These are phyloP conservation scores for Hymenoscyphus occultus DNA, from an alignment of 2,329 filamentous ascomycete genomes.

Conservation along the genomic window DNA sequence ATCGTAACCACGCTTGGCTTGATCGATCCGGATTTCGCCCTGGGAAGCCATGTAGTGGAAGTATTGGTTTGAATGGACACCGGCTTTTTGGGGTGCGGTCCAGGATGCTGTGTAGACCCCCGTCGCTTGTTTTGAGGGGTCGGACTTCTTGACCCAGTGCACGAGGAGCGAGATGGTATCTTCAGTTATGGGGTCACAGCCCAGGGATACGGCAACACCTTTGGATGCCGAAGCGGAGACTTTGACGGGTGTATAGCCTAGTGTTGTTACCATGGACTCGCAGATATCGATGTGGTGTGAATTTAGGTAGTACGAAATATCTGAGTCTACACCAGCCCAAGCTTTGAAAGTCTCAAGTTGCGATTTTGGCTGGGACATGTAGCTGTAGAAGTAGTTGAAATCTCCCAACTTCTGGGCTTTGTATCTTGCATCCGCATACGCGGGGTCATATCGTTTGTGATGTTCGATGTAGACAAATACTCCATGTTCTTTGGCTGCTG, in stretches of 20 bases:
- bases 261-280: constrained; percentile 79
- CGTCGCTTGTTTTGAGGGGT: constrained; percentile 70
- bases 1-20: constrained; percentile 92
- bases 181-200: constrained; percentile 78
- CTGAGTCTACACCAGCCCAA: constrained; percentile 76
- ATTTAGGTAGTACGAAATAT: constrained; percentile 96
- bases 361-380: constrained; percentile 44
- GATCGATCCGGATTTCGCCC: constrained; percentile 86
- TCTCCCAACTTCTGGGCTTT: constrained; percentile 76
- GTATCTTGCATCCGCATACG: constrained; percentile 82
- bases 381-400: constrained; percentile 98
- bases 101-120: constrained; percentile 92
- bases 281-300: constrained; percentile 91
- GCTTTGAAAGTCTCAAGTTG: constrained; percentile 36
- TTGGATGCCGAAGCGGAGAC: constrained; percentile 76
- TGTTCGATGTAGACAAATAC: constrained; percentile 95
- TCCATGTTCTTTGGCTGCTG: constrained; percentile 66
- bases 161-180: constrained; percentile 91
- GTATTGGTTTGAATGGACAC: constrained; percentile 96
- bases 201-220: constrained; percentile 74
- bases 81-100: constrained; percentile 89
- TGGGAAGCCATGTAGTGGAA: constrained; percentile 88
- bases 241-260: constrained; percentile 71
- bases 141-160: constrained; percentile 75
- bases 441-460: constrained; percentile 94